Base-by-base conservation (phyloP, 148 eudicot species). In the Dianthus caryophyllus region DNA sequence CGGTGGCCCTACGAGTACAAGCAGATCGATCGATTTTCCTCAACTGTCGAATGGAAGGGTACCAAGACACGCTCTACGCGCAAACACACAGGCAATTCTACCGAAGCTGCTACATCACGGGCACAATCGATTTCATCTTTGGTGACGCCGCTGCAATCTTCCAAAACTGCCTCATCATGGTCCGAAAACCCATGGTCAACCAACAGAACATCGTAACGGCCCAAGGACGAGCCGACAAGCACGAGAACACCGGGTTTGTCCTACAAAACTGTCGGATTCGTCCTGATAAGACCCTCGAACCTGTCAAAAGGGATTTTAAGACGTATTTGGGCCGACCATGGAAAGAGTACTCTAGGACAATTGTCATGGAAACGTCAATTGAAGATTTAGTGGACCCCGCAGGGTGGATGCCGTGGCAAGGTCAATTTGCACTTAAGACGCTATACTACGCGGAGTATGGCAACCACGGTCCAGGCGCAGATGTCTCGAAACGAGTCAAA, bases 261-360 rank as follows among this genome's bases (percentile, higher is more conserved):
- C 64, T 90, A 8, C 93, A 87, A 15, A 85, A 84, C 21, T 85
- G 89, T 61, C 73, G 69, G 1, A 82, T 90, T 9, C 20, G 54
- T 22, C 84, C 94, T 1, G 82, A 82, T 15, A 73, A 64, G 6
- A 55, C 38, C 4, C 76, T 87, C 0, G 75, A 74, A 68, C 81
- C 83, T 1, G 78, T 71, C 0, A 79, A 79, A 60, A 5, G 17
- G 0, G 75, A 69, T 50, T 39, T 84, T 73, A 80, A 73, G 69
- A 84, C 79, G 16, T 88, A 86, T 69, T 78, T 91, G 11, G 97
- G 97, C 5, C 73, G 96, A 73, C 97, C 97, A 0, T 77, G 82
- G 88, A 91, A 91, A 59, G 84, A 83, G 43, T 88, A 52, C 39
- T 88, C 97, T 0, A 80, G 88, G 62, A 85, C 96, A 1, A 71